Percentiles rank a stretch among this genome's conserved stretches.
Evolutionary conservation across 495 filamentous ascomycete species (phyloP).

Genomic region (Pyrenopolyporus hunteri): DNA sequence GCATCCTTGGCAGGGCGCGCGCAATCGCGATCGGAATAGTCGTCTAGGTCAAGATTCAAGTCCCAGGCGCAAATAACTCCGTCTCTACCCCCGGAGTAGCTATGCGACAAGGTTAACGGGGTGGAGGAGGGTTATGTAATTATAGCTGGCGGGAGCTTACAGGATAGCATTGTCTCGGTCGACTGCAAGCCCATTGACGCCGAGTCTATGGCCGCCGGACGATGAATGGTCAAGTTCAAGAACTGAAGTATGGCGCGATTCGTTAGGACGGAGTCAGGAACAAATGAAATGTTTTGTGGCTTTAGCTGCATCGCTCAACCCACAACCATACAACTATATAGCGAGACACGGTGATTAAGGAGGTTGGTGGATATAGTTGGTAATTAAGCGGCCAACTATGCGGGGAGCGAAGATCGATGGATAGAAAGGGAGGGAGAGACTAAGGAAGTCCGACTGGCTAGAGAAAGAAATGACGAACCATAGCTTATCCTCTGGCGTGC

Average conservation of each 20-base stretch:
- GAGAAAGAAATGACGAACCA: conserved; percentile 54
- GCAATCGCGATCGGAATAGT: conserved; percentile 44
- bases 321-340: neutral
- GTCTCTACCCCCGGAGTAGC: conserved; percentile 95
- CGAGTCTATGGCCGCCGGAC: conserved; percentile 83
- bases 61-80: conserved; percentile 97
- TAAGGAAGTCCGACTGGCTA: conserved; percentile 1
- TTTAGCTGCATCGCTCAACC: neutral
- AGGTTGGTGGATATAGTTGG: conserved; percentile 5
- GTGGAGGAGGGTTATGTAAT: conserved; percentile 39
- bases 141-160: conserved; percentile 59
- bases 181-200: conserved; percentile 90
- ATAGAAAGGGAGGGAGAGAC: conserved; percentile 4
- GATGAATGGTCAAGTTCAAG: conserved; percentile 91
- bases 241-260: conserved; percentile 59
- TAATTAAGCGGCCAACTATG: conserved; percentile 14
- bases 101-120: conserved; percentile 46
- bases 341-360: conserved; percentile 4
- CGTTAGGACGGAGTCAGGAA: conserved; percentile 26
- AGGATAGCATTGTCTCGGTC: conserved; percentile 85
- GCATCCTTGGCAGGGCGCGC: conserved; percentile 26
- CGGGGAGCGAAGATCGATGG: conserved; percentile 29
- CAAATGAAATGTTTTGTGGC: neutral
- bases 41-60: conserved; percentile 65
- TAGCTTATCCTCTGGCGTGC: conserved; percentile 70